A percentile compares a stretch with the other conserved stretches of the same genome.
These are phyloP conservation scores for Dioscorea dumetorum DNA, from an alignment of 106 monocot genomes.

Conservation along the genomic window DNA sequence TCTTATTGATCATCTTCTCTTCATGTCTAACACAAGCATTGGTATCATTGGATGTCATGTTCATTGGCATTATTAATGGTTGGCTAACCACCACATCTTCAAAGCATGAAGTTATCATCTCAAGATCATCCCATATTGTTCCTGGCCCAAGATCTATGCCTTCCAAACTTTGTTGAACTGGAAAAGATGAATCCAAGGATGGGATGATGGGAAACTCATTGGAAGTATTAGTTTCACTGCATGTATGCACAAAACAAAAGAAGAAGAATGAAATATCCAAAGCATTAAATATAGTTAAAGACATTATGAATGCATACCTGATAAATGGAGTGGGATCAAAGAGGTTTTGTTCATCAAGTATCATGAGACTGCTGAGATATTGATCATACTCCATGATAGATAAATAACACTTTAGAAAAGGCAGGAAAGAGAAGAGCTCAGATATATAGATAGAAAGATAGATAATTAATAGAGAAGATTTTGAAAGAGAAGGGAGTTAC, in stretches of 20 bases:
- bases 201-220: background rate
- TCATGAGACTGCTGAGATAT: background rate
- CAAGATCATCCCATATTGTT: background rate
- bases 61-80: background rate
- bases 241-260: background rate
- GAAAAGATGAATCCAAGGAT: background rate
- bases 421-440: background rate
- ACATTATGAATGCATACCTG: background rate
- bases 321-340: background rate
- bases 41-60: background rate
- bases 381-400: background rate
- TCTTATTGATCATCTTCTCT: background rate
- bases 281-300: constrained; percentile 4
- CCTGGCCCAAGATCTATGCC: constrained; percentile 8
- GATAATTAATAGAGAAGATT: background rate
- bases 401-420: background rate
- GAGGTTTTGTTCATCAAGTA: background rate
- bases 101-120: background rate
- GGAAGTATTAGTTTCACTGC: background rate
- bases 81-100: too few species aligned
- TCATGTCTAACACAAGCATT: background rate
- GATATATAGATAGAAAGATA: background rate
- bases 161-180: constrained; percentile 1
- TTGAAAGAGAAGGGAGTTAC: background rate
- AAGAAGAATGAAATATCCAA: background rate